A percentile compares a stretch with the other conserved stretches of the same genome.
phyloP scores from a whole-genome alignment of 441 rosid species.

The Pelargonium citronellum region DNA sequence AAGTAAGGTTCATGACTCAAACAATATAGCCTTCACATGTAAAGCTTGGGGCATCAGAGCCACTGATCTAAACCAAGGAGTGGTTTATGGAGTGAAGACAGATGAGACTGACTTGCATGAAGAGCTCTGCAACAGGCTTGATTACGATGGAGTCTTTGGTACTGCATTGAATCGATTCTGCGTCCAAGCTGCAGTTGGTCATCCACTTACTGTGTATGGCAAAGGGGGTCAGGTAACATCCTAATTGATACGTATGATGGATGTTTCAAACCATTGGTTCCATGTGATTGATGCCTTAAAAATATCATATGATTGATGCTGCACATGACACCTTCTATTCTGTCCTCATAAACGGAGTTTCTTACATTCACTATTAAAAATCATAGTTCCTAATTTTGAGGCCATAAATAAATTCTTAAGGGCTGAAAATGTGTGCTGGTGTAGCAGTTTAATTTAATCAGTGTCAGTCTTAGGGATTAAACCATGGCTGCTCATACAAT shows the following conservation, averaged over 20 bases:
- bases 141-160: conserved; percentile 90
- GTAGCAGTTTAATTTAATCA: too few relatives aligned
- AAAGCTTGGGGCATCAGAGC: conserved; percentile 98
- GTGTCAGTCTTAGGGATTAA: too few relatives aligned
- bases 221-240: conserved; percentile 86
- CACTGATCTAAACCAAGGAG: conserved; percentile 92
- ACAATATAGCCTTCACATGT: conserved; percentile 92
- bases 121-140: conserved; percentile 68
- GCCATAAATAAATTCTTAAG: too few relatives aligned
- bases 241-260: background rate
- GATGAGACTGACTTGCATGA: conserved; percentile 87
- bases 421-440: too few relatives aligned
- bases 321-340: too few relatives aligned
- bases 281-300: too few relatives aligned
- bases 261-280: too few relatives aligned
- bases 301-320: too few relatives aligned
- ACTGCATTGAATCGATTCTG: conserved; percentile 90
- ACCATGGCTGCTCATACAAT: too few relatives aligned
- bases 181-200: conserved; percentile 92
- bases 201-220: conserved; percentile 90
- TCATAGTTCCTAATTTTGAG: too few relatives aligned
- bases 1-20: conserved; percentile 87
- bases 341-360: too few relatives aligned
- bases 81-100: conserved; percentile 83
- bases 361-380: too few relatives aligned